Evolutionary conservation across 495 filamentous ascomycete genomes (phyloP).

Genomic region (Barbatosphaeria neglecta): DNA sequence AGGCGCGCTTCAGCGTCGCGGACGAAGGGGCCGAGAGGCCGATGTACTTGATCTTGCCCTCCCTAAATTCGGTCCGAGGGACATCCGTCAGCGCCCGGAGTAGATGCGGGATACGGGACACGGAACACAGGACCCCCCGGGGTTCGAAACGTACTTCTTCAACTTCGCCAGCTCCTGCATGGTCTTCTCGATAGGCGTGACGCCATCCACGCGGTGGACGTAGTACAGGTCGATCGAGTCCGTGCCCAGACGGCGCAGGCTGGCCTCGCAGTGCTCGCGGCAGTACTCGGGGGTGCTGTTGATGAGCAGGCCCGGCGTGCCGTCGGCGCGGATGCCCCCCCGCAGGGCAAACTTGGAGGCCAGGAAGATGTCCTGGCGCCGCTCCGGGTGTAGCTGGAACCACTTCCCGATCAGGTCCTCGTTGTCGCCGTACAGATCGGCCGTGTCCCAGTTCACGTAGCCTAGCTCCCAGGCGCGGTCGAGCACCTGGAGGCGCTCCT

Average conservation of each 20-base stretch:
- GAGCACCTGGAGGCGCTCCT: slow-evolving; percentile 36
- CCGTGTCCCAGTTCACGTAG: slow-evolving; percentile 39
- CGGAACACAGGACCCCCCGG: background rate
- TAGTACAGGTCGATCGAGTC: slow-evolving; percentile 52
- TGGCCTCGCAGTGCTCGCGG: slow-evolving; percentile 35
- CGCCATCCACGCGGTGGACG: slow-evolving; percentile 39
- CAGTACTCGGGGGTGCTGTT: slow-evolving; percentile 44
- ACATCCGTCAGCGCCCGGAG: background rate
- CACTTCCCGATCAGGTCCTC: slow-evolving; percentile 44
- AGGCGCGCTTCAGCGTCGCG: slow-evolving; percentile 45
- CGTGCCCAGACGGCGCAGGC: slow-evolving; percentile 38
- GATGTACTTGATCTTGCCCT: slow-evolving; percentile 46
- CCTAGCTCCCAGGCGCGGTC: slow-evolving; percentile 36
- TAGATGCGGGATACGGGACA: no score
- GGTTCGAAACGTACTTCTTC: slow-evolving; percentile 15
- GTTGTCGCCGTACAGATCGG: slow-evolving; percentile 34
- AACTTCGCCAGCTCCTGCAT: slow-evolving; percentile 38
- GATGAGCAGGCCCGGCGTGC: slow-evolving; percentile 8
- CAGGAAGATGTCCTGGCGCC: slow-evolving; percentile 42
- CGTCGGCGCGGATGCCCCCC: background rate
- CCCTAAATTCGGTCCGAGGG: slow-evolving; percentile 19
- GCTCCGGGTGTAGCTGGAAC: slow-evolving; percentile 36
- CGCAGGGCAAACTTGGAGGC: slow-evolving; percentile 42
- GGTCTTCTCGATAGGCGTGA: slow-evolving; percentile 54
- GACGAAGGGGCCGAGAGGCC: slow-evolving; percentile 47